Evolutionary conservation across 2,329 filamentous ascomycete species (phyloP), one percentile per base, ranked within the genome.

Genomic region (Cryphonectria japonica): DNA sequence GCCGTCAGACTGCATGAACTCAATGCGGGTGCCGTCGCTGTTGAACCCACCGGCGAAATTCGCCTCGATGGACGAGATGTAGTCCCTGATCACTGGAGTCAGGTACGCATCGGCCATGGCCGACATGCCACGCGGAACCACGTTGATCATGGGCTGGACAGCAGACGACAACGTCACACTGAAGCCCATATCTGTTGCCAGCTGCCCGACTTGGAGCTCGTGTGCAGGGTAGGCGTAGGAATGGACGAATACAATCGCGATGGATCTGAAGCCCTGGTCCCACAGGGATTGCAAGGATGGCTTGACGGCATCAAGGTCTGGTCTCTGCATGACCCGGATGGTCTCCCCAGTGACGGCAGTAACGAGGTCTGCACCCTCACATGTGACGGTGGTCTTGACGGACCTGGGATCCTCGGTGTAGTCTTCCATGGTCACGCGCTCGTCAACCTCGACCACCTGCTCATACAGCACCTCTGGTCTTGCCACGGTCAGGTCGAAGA

Each of bases 171-270:
- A 75, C 0, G 79, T 82, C 9, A 81, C 80, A 26, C 46, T 81
- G 32, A 82, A 80, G 85, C 82, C 83, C 76, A 83, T 80, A 8
- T 81, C 78, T 2, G 74, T 72, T 0, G 82, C 83, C 0, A 84
- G 70, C 0, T 75, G 73, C 22, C 78, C 78, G 16, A 84, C 78
- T 39, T 78, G 76, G 0, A 80, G 71, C 70, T 84, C 82, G 73
- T 92, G 90, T 41, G 86, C 84, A 3, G 89, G 89, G 75, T 88
- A 92, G 1, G 89, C 91, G 76, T 94, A 94, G 11, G 90, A 90
- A 76, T 95, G 92, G 84, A 93, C 91, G 69, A 94, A 82, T 71
- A 89, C 91, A 2, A 94, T 88, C 3, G 82, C 83, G 0, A 84
- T 67, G 22, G 78, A 81, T 13, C 77, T 59, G 73, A 90, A 83